phyloP scores from a whole-genome alignment of 2,329 filamentous ascomycete species.

The Hymenoscyphus infarciens region DNA sequence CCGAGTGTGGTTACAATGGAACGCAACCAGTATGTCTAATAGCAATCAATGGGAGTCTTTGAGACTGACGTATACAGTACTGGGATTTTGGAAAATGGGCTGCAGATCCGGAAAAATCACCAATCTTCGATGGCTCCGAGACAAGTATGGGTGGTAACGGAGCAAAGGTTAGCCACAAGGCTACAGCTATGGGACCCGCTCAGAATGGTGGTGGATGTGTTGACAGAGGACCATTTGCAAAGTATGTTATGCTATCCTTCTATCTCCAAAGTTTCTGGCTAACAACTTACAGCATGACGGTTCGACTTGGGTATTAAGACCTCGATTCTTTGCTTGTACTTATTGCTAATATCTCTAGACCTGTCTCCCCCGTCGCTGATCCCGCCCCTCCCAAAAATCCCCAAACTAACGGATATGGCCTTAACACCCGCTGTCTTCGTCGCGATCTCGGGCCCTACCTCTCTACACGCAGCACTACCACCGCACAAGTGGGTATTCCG shows the following conservation, averaged over 20 bases:
- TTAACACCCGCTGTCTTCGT: slow-evolving; percentile 42
- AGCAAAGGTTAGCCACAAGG: slow-evolving; percentile 29
- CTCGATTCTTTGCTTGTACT: slow-evolving; percentile 18
- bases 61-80: slow-evolving; percentile 31
- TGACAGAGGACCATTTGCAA: slow-evolving; percentile 42
- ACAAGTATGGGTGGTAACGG: slow-evolving; percentile 49
- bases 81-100: slow-evolving; percentile 49
- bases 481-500: no score
- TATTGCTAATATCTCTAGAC: slow-evolving; percentile 12
- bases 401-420: slow-evolving; percentile 29
- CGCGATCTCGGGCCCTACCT: slow-evolving; percentile 39
- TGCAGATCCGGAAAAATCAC: slow-evolving; percentile 44
- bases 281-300: slow-evolving; percentile 28
- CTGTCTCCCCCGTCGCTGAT: slow-evolving; percentile 21
- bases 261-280: background rate
- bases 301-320: slow-evolving; percentile 43
- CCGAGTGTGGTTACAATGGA: slow-evolving; percentile 43
- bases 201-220: slow-evolving; percentile 52
- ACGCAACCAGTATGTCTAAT: slow-evolving; percentile 39
- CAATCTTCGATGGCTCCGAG: slow-evolving; percentile 53
- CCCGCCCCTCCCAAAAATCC: slow-evolving; percentile 34
- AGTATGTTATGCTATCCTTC: slow-evolving; percentile 25
- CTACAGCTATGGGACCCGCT: slow-evolving; percentile 36
- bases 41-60: slow-evolving; percentile 31
- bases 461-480: slow-evolving; percentile 38